A percentile compares a stretch with the other conserved stretches of the same genome.
Conservation (phyloP, 129 eudicot species). For the Flaveria bidentis region DNA sequence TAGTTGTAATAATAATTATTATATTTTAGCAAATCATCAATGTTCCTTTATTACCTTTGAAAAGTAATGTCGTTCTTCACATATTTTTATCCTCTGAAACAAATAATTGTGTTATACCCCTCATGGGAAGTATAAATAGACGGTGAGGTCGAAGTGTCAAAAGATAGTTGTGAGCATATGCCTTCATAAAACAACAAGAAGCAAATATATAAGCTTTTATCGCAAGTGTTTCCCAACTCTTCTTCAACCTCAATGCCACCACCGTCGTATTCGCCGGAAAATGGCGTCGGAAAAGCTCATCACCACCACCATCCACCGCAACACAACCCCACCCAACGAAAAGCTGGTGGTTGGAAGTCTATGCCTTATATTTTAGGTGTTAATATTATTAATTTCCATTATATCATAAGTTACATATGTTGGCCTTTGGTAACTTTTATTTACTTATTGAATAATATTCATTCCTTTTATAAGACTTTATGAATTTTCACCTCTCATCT, state of each 20-base stretch:
- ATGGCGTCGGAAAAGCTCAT: conserved; percentile 31
- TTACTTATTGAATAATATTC: not conserved
- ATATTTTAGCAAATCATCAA: not conserved
- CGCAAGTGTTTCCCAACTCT: conserved; percentile 16
- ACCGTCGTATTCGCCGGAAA: conserved; percentile 38
- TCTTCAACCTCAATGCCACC: conserved; percentile 33
- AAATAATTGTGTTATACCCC: not conserved
- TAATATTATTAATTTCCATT: not conserved
- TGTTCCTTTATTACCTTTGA: not conserved
- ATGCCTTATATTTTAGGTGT: conserved; percentile 79
- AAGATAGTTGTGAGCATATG: conserved; percentile 14
- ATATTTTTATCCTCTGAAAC: not conserved
- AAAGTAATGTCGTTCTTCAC: not conserved
- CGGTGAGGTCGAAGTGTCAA: conserved; percentile 6
- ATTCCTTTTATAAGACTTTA: too few relatives aligned
- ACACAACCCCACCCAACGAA: conserved; percentile 25
- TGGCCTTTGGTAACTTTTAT: not conserved
- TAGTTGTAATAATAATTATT: too few relatives aligned
- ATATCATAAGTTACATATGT: not conserved
- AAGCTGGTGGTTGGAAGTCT: conserved; percentile 88
- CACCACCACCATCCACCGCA: conserved; percentile 14
- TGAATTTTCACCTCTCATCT: not conserved
- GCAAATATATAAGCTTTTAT: conserved; percentile 19
- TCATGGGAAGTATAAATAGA: conserved; percentile 34
- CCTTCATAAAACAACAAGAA: conserved; percentile 18